Evolutionary conservation across 2,329 filamentous ascomycete genomes (phyloP).

Genomic region (Claviceps monticola): DNA sequence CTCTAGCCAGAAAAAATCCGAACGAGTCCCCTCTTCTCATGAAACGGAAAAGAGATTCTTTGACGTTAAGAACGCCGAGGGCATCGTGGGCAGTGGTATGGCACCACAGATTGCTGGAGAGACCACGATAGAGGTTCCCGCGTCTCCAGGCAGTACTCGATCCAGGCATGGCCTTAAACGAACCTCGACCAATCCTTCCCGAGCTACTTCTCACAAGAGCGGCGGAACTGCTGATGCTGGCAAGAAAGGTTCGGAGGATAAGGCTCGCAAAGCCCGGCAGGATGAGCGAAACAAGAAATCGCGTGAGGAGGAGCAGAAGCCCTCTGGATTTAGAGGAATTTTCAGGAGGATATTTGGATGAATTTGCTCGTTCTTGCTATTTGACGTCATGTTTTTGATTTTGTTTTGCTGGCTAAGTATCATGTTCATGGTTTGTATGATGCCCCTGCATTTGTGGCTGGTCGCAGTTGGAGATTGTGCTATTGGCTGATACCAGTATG

Average conservation of each 20-base stretch:
- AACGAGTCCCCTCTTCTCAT: constrained; percentile 15
- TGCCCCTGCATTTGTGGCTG: constrained; percentile 2
- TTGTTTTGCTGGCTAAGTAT: constrained; percentile 1
- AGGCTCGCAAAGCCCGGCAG: constrained; percentile 20
- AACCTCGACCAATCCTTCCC: constrained; percentile 16
- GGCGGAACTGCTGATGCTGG: neutral
- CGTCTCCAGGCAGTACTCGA: constrained; percentile 6
- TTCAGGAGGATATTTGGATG: constrained; percentile 23
- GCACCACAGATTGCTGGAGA: constrained; percentile 12
- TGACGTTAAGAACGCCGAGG: constrained; percentile 24
- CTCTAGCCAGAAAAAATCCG: constrained; percentile 19
- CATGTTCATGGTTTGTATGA: constrained; percentile 5
- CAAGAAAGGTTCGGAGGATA: constrained; percentile 15
- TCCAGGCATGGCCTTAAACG: constrained; percentile 14
- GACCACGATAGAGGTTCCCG: constrained; percentile 4
- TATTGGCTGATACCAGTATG: constrained; percentile 5
- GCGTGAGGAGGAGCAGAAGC: constrained; percentile 15
- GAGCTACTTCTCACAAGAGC: constrained; percentile 8
- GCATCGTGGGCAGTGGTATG: constrained; percentile 15
- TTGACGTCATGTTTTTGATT: neutral
- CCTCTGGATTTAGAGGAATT: constrained; percentile 19
- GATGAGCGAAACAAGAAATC: constrained; percentile 21
- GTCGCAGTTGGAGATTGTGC: constrained; percentile 2
- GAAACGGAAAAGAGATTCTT: constrained; percentile 27
- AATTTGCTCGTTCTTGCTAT: neutral